These are phyloP conservation scores for Kodamaea fungicola DNA, from an alignment of 1,139 yeast genomes.

Conservation along the genomic window DNA sequence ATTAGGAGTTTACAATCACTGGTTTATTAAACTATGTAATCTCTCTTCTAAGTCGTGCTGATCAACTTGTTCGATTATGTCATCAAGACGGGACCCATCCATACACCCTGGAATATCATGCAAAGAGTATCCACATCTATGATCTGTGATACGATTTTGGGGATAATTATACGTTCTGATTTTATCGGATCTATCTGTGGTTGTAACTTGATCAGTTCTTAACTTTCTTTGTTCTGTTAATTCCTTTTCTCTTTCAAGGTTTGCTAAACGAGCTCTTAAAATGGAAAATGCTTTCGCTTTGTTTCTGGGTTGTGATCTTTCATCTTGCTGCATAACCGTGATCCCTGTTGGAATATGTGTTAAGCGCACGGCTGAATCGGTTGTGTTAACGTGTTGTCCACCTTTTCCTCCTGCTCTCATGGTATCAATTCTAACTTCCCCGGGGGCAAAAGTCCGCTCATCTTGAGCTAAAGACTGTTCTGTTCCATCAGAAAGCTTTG, in stretches of 20 bases:
- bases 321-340: constrained; percentile 88
- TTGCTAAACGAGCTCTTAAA: constrained; percentile 80
- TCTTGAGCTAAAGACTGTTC: constrained; percentile 55
- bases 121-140: constrained; percentile 74
- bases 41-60: constrained; percentile 21
- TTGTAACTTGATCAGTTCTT: constrained; percentile 78
- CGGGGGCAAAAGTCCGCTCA: constrained; percentile 76
- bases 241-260: constrained; percentile 64
- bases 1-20: too few relatives aligned
- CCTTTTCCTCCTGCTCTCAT: constrained; percentile 98
- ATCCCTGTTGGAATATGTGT: constrained; percentile 93
- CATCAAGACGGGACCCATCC: constrained; percentile 68
- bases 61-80: constrained; percentile 25
- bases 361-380: constrained; percentile 93
- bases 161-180: constrained; percentile 91
- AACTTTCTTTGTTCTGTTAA: constrained; percentile 62
- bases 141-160: constrained; percentile 92
- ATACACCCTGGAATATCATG: constrained; percentile 81
- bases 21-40: constrained; percentile 16
- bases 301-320: constrained; percentile 90
- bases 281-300: constrained; percentile 92
- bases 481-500: constrained; percentile 65
- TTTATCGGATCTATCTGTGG: constrained; percentile 90
- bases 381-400: constrained; percentile 97
- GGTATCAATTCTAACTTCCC: constrained; percentile 87